Evolutionary conservation across 257 asterid species (phyloP), one percentile per base, ranked within the genome.

Genomic region (Anisodus acutangulus): DNA sequence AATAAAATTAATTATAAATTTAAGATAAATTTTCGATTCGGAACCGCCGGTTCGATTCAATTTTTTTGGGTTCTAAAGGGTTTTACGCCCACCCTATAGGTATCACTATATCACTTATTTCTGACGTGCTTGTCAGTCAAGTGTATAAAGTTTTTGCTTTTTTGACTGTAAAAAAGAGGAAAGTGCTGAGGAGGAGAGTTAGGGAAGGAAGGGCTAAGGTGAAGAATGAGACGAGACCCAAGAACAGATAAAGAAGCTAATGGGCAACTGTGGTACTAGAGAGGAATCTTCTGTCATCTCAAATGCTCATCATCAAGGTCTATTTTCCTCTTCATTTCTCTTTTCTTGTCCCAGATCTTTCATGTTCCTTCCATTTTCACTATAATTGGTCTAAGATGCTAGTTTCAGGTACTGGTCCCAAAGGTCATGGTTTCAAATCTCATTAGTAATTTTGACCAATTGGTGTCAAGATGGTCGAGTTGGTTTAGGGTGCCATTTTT

Each of bases 231-330:
- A 88, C 86, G 84, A 79, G 81, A 66, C 83, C 79, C 84, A 88
- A 79, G 82, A 53, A 16, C 53, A 57, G 81, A 79, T 68, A 74
- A 84, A 62, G 82, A 83, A 87, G 51, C 69, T 53, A 22, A 97
- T 97, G 99, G 98, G 99, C 71, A 97, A 97, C 85, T 96, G 98
- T 91, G 99, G 99, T 84, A 96, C 98, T 92, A 90, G 98, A 82
- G 98, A 96, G 84, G 99, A 97, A 86, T 91, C 99, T 35, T 91
- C 98, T 87, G 98, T 93, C 83, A 91, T 97, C 85, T 86, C 98
- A 76, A 94, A 95, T 69, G 98, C 98, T 83, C 98, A 95, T 83
- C 93, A 90, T 80, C 99, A 94, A 94, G 97, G 97, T 91, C 53
- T 13, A 35, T 43, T 9, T 53, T 41, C 45, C 45, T 41, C 2